Evolutionary conservation across 2,329 filamentous ascomycete genomes (phyloP).

Genomic region (Lomentospora prolificans): DNA sequence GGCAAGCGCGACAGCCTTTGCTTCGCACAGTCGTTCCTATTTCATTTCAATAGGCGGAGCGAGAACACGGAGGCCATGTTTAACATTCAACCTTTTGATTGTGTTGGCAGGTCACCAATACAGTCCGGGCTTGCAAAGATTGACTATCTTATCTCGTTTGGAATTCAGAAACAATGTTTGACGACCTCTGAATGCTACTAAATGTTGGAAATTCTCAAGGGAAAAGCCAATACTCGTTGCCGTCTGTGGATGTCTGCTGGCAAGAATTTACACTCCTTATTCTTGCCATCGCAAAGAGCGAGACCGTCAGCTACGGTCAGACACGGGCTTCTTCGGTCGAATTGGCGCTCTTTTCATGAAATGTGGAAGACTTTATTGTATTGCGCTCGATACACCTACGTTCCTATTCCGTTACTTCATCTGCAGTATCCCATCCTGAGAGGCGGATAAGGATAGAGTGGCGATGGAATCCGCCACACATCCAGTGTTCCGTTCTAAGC

Average conservation of each 20-base stretch:
- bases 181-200: constrained; percentile 32
- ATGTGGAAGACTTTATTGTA: no score
- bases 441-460: no score
- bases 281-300: constrained; percentile 22
- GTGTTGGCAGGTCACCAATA: constrained; percentile 28
- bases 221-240: constrained; percentile 31
- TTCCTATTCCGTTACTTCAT: no score
- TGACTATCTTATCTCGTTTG: constrained; percentile 35
- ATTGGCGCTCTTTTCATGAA: constrained; percentile 26
- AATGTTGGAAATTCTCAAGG: constrained; percentile 33
- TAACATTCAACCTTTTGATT: constrained; percentile 31
- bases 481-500: no score
- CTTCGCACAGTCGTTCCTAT: constrained; percentile 36
- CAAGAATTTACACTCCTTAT: constrained; percentile 29
- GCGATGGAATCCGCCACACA: no score
- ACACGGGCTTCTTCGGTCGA: constrained; percentile 27
- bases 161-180: constrained; percentile 38
- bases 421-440: no score
- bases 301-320: constrained; percentile 22
- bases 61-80: constrained; percentile 34
- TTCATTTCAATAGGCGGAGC: constrained; percentile 35
- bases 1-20: constrained; percentile 40
- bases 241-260: constrained; percentile 38
- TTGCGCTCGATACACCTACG: no score
- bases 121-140: constrained; percentile 27